Evolutionary conservation across 306 rosid genomes (phyloP), one percentile per base, ranked within the genome.

Genomic region (Dalbergia cochinchinensis): DNA sequence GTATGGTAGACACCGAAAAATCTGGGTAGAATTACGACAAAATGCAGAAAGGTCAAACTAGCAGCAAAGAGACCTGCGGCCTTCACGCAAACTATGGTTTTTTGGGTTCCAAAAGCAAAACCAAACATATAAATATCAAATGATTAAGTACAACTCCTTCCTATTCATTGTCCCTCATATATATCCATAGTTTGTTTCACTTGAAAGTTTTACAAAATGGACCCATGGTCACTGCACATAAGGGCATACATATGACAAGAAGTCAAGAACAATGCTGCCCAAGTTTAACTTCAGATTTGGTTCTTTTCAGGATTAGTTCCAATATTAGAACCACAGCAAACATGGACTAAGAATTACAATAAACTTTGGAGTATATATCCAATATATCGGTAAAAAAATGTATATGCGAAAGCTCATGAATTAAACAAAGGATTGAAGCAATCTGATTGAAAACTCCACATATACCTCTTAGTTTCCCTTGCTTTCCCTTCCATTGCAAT

Each of bases 391-490:
- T 26, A 31, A 8, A 37, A 18, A n/a, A 44, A 73, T 3, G 37
- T 7, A 13, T 58, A 19, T 3, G 5, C 8, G 31, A n/a, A 19
- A 47, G 20, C 62, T 41, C n/a, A 55, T 11, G 6, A 16, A 64
- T 39, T 44, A 58, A 53, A 51, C n/a, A 81, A 34, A 78, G 54
- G 65, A 61, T 48, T 42, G 31, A 80, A 57, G 41, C 2, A 37
- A 37, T 37, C 5, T 37, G 31, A 48, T 48, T n/a, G 33, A 13
- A 76, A 64, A 69, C 16, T 48, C 44, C 34, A 11, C 18, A 71
- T 4, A 42, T 82, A 88, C 94, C 89, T 84, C 16, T 84, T 64
- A 88, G 89, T 22, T 67, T 79, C n/a, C 90, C 83, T 8, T 69
- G 80, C 82, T 63, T 51, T 37, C 90, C 94, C 83, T 33, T 84